Conservation (phyloP, 129 eudicot species). For the Pulicaria dysenterica region DNA sequence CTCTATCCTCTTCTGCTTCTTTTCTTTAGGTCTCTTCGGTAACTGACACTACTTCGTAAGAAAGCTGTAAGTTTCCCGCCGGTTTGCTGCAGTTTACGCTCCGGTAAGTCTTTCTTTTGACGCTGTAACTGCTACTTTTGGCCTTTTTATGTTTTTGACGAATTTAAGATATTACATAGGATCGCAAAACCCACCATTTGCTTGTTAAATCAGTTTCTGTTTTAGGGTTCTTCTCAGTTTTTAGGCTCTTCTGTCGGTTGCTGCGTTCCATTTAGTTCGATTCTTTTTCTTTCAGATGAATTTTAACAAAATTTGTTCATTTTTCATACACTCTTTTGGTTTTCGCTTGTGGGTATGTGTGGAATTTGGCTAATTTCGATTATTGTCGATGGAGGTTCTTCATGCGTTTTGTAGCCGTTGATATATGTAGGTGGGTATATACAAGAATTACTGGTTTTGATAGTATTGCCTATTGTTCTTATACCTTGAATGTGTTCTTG, state of each 20-base stretch:
- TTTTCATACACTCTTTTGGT: conserved; percentile 29
- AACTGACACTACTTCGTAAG: conserved; percentile 40
- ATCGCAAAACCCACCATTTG: conserved; percentile 27
- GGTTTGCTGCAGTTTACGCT: conserved; percentile 29
- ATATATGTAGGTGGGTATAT: conserved; percentile 3
- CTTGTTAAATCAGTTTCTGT: conserved; percentile 1
- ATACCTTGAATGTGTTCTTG: not conserved
- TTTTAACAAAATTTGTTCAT: conserved; percentile 11
- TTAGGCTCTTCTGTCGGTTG: not conserved
- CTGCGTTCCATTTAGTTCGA: conserved; percentile 7
- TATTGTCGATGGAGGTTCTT: not conserved
- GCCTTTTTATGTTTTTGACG: not conserved
- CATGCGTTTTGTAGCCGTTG: conserved; percentile 25
- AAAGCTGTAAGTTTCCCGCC: conserved; percentile 39
- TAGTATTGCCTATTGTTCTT: conserved; percentile 13
- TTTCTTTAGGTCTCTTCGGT: conserved; percentile 46
- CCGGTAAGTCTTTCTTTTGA: conserved; percentile 41
- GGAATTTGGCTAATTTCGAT: conserved; percentile 9
- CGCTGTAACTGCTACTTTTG: conserved; percentile 1
- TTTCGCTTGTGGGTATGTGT: conserved; percentile 16
- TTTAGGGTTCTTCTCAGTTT: conserved; percentile 28
- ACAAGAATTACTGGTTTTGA: conserved; percentile 3
- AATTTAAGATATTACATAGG: not conserved
- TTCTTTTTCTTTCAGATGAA: conserved; percentile 29
- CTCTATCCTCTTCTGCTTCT: conserved; percentile 21